Base-by-base conservation (phyloP, 2,329 filamentous ascomycete species). In the Colletotrichum sp. region DNA sequence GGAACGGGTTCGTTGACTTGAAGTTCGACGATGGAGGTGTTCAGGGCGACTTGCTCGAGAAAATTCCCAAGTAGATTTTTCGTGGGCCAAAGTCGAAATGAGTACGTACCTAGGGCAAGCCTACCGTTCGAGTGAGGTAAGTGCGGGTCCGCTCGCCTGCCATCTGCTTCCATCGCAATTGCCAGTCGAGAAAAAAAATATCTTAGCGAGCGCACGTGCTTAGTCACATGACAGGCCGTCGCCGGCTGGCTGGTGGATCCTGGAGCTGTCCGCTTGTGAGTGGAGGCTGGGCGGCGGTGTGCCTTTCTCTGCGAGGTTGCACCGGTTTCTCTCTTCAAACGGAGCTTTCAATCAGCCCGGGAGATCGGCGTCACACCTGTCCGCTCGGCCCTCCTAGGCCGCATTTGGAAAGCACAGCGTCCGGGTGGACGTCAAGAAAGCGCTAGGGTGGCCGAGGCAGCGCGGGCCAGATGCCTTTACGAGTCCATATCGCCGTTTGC, bases 61-160 rank as follows among this genome's bases (percentile, higher is more conserved):
- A 73, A 71, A 52, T 52, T 52, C 44, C 44, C 44, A 52, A 52
- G 44, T 52, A 52, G 44, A 52, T 21, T 52, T 52, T 52, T 52
- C 44, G 44, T 52, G 44, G 44, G 44, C 44, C 44, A 52, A 52
- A 52, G 44, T 52, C 44, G 44, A 52, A 52, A 52, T 83, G 77
- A 85, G 86, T 52, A 52, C 44, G 85, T 85, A 72, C 69, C 68
- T 76, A 79, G 79, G 80, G 78, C 76, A 77, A 63, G 60, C 30
- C 65, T 39, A 75, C 78, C 80, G 76, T 72, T 70, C 67, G 64
- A 36, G 72, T 30, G 71, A 28, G 34, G 65, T 52, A 68, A 30
- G 49, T 49, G 30, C 65, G 49, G 57, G 34, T 66, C 26, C 7
- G 10, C 44, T 52, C 44, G 44, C n/a, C 34, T 69, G 32, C 52